A percentile compares a stretch with the other conserved stretches of the same genome.
Evolutionary conservation across 2,329 filamentous ascomycete species (phyloP).

Genomic region (Clarireedia hainanense): DNA sequence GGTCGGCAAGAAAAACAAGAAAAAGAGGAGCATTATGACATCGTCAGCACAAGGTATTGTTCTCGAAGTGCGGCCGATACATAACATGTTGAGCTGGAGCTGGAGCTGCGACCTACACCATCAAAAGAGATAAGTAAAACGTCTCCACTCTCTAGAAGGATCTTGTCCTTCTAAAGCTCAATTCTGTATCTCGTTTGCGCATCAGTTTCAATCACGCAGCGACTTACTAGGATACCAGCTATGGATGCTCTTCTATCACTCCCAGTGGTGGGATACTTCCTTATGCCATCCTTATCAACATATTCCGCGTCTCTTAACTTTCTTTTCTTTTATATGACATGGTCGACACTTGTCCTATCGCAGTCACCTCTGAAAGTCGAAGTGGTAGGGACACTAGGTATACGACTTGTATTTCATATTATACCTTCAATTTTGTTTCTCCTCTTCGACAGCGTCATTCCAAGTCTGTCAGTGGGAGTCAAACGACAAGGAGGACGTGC

Average conservation of each 20-base stretch:
- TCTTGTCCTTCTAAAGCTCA: neutral
- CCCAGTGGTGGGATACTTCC: slow-evolving; percentile 61
- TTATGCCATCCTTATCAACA: slow-evolving; percentile 53
- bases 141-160: neutral
- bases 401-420: slow-evolving; percentile 64
- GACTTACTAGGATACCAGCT: neutral
- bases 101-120: too few species aligned
- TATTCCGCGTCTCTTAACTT: slow-evolving; percentile 77
- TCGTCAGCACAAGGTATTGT: neutral
- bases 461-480: slow-evolving; percentile 58
- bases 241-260: slow-evolving; percentile 66
- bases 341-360: slow-evolving; percentile 56
- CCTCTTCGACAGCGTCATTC: slow-evolving; percentile 61
- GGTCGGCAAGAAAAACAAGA: neutral
- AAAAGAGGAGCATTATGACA: neutral
- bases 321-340: slow-evolving; percentile 84
- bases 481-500: slow-evolving; percentile 55
- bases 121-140: too few species aligned
- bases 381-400: slow-evolving; percentile 58
- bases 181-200: neutral
- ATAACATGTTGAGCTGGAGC: too few species aligned
- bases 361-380: slow-evolving; percentile 71
- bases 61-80: too few species aligned
- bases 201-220: neutral
- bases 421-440: slow-evolving; percentile 67